A percentile compares a stretch with the other conserved stretches of the same genome.
phyloP scores from a whole-genome alignment of 371 early-diverging fungal genomes.

The Actinomucor elegans region DNA sequence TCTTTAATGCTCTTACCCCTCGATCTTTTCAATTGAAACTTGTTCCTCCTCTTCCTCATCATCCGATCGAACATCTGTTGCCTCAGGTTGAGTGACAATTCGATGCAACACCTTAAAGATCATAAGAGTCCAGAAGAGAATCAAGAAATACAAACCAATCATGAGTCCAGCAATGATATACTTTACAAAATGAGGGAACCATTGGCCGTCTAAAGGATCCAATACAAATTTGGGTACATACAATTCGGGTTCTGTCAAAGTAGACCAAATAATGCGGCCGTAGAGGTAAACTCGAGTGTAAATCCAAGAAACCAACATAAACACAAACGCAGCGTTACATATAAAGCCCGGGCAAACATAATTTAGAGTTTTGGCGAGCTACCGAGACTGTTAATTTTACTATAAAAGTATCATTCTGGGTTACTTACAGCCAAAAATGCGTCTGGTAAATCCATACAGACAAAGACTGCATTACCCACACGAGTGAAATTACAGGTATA shows the following conservation, averaged over 20 bases:
- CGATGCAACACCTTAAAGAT: constrained; percentile 61
- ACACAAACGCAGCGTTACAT: constrained; percentile 61
- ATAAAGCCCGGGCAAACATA: constrained; percentile 44
- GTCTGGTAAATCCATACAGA: constrained; percentile 77
- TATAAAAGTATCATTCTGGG: background rate
- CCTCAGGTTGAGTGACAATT: constrained; percentile 56
- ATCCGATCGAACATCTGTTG: constrained; percentile 68
- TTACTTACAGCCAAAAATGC: constrained; percentile 72
- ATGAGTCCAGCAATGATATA: constrained; percentile 49
- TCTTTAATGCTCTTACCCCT: constrained; percentile 9
- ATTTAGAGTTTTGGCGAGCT: constrained; percentile 62
- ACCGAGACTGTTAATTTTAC: background rate
- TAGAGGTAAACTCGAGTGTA: constrained; percentile 68
- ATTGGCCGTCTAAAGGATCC: constrained; percentile 45
- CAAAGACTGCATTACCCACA: constrained; percentile 73
- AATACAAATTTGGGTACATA: constrained; percentile 41
- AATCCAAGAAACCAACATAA: constrained; percentile 69
- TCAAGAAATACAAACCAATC: constrained; percentile 41
- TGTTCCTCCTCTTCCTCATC: constrained; percentile 43
- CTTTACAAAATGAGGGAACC: constrained; percentile 50
- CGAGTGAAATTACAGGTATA: constrained; percentile 69
- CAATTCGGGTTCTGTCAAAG: constrained; percentile 43
- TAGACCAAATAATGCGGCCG: constrained; percentile 49
- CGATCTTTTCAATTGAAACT: constrained; percentile 24
- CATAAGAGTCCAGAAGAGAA: constrained; percentile 66